Base-by-base conservation (phyloP, 371 early-diverging fungal genomes). In the Haplosporangium sp. region DNA sequence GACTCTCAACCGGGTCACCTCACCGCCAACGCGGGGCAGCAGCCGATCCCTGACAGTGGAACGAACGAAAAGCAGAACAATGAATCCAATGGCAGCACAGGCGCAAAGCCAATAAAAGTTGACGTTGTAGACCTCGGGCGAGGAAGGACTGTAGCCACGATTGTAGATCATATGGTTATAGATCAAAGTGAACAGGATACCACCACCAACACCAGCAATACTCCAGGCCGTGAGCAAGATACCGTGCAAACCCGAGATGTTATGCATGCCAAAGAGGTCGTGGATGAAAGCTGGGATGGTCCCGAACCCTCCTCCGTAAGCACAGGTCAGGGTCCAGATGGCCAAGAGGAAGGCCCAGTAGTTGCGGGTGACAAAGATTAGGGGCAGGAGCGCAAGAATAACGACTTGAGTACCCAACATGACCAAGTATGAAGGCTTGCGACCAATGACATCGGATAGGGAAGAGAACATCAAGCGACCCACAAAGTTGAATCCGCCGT, bases 231-330 rank as follows among this genome's bases (percentile, higher is more conserved):
- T 87, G 43, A 87, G 71, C 20, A 86, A 72, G 59, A 87, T 79
- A 38, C 88, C 88, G 66, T 87, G 86, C 57, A 86, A 80, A 47
- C 89, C 89, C 42, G 90, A 89, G 47, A 88, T 87, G 74, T 90
- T 90, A 80, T 85, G 87, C 74, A 85, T 77, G 4, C 90, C 90
- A 69, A 88, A 91, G 85, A 89, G 85, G 62, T 91, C 92, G 51
- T 90, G 83, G 2, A 91, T 83, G 68, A 90, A 90, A 7, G 90
- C 90, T 0, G 90, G 92, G 50, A 91, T 90, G 69, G 89, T 84
- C 20, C 90, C 92, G 52, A 89, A 90, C 9, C 90, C 92, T 18
- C 86, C 87, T 29, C 89, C 89, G 42, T 88, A 88, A 80, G 85
- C 86, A n/a, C 83, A 69, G 7, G 86, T 86, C 29, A 86, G 68